Evolutionary conservation across 768 basidiomycete species (phyloP), one percentile per base, ranked within the genome.

Genomic region (Panellus pusillus): DNA sequence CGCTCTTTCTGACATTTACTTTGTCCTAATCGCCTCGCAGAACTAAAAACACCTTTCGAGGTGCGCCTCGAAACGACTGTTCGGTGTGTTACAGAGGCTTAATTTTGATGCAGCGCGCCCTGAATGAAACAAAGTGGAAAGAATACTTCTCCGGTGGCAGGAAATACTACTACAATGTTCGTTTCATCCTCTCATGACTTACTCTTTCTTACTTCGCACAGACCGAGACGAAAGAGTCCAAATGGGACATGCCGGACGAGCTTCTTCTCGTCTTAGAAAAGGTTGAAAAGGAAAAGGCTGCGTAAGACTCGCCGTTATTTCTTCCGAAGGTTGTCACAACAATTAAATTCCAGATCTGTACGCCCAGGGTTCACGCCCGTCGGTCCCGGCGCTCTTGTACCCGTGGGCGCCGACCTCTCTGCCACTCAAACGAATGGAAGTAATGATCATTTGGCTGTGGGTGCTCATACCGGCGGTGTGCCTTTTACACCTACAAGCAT

Each of bases 181-280:
- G 82, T 66, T 15, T 13, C 19, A 15, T 32, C 3, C 9, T 13
- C 15, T n/a, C 14, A 42, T 40, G 5, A 35, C 48, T 54, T 32
- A 52, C 58, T 45, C 35, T 54, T 20, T 40, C n/a, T 41, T 2
- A 9, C 36, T 45, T 14, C 64, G 2, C 13, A 9, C 64, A 97
- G 87, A 88, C 84, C 29, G 86, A 89, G 38, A 81, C 86, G 28
- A 96, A 93, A 62, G 91, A 96, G 70, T 96, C 94, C 2, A 93
- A 95, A 75, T 98, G 97, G 97, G 93, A 96, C 54, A 89, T 96
- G 84, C 97, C 97, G 9, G 87, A 93, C 49, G 95, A 98, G 64
- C 81, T 99, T 24, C 72, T 88, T 19, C 77, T 91, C n/a, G 71
- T 95, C 19, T 76, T 93, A 35, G 88, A 91, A 66, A 90, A 87